Evolutionary conservation across 2,329 filamentous ascomycete species (phyloP), one percentile per base, ranked within the genome.

Genomic region (Exophiala alcalophila): DNA sequence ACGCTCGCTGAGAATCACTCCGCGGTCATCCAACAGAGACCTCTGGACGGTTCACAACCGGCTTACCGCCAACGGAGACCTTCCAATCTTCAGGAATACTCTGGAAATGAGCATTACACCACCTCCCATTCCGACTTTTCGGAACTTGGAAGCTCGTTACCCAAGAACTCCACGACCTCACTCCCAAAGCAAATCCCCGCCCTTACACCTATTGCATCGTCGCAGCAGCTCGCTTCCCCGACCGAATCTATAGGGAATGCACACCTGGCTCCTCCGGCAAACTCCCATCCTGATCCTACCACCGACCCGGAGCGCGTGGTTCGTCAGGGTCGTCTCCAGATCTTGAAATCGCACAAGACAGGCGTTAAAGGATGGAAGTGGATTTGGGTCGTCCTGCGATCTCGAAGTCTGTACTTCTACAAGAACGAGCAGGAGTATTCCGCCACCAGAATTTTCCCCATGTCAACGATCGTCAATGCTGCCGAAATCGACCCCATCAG

Each of bases 331-430:
- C 90, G 88, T 74, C 78, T 97, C 21, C 85, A 86, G 64, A 81
- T 88, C 49, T 77, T 96, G 43, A 88, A 86, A 57, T 86, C 83
- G 49, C 90, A 88, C 58, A 64, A 65, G 32, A 76, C 83, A 15
- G 88, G 89, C 6, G 79, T 98, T 40, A 81, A 85, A 32, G 86
- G 94, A 59, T 98, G 92, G 92, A 96, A 95, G 71, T 84, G 88
- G 57, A 76, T 89, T 46, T 97, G 92, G 92, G 85, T 84, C 9
- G 92, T 97, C 0, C 75, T 98, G 37, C 85, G 92, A 21, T 84
- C 87, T 1, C 82, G 84, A 37, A 89, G 86, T 51, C 71, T 98
- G 21, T 85, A 88, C 11, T 77, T 97, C 18, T 98, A 98, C 73
- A 96, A 96, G 65, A 84, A 94, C 60, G 86, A 94, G 42, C 71